Conservation (phyloP, 441 rosid species). For the Jatropha podagrica region DNA sequence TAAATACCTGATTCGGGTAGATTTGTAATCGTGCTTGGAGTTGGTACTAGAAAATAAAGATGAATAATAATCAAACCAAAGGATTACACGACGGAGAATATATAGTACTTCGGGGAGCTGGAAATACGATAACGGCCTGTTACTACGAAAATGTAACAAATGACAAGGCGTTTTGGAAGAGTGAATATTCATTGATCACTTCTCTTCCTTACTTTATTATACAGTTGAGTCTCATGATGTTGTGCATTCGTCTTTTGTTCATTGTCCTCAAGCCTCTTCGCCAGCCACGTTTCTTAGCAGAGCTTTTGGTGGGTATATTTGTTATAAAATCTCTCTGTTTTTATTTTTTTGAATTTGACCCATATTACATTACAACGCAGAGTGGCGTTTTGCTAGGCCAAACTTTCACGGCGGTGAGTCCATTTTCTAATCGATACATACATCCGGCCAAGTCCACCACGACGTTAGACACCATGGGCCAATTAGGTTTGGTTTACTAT, state of each 20-base stretch:
- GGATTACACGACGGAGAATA: not conserved
- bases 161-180: slow-evolving; percentile 15
- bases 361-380: slow-evolving; percentile 25
- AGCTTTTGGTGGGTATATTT: slow-evolving; percentile 15
- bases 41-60: too few relatives aligned
- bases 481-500: slow-evolving; percentile 53
- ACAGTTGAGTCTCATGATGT: slow-evolving; percentile 13
- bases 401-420: slow-evolving; percentile 20
- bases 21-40: too few relatives aligned
- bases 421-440: not conserved
- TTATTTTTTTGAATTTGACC: not conserved
- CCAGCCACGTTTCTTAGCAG: slow-evolving; percentile 27
- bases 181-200: slow-evolving; percentile 9
- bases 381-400: slow-evolving; percentile 51
- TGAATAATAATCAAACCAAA: not conserved
- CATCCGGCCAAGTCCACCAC: slow-evolving; percentile 41
- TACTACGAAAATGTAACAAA: slow-evolving; percentile 14
- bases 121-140: not conserved
- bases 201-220: slow-evolving; percentile 17
- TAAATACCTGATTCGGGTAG: not conserved
- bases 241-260: slow-evolving; percentile 19
- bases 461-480: slow-evolving; percentile 62
- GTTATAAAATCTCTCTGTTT: not conserved
- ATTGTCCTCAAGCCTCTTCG: slow-evolving; percentile 9
- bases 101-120: not conserved